Evolutionary conservation across 495 filamentous ascomycete species (phyloP).

Genomic region (Evernia prunastri): DNA sequence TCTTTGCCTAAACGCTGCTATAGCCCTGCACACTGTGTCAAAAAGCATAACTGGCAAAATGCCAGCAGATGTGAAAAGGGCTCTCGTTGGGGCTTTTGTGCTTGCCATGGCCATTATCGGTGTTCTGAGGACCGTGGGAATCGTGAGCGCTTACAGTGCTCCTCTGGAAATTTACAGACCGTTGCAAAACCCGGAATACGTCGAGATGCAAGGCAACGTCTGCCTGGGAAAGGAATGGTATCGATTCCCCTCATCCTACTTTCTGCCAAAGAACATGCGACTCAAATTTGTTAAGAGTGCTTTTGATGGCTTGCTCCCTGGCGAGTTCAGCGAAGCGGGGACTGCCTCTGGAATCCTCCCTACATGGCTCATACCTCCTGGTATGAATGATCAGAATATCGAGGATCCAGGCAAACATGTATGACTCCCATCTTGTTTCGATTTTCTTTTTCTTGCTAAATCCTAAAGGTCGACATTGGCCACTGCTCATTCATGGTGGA

Average conservation of each 20-base stretch:
- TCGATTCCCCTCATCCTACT: constrained; percentile 89
- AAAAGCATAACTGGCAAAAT: constrained; percentile 59
- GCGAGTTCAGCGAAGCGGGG: constrained; percentile 72
- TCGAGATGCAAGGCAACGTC: constrained; percentile 56
- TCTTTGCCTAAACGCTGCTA: constrained; percentile 84
- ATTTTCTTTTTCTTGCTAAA: constrained; percentile 19
- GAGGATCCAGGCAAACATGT: constrained; percentile 88
- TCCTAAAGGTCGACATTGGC: constrained; percentile 54
- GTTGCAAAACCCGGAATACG: constrained; percentile 43
- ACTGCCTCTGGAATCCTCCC: constrained; percentile 56
- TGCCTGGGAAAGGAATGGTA: constrained; percentile 99
- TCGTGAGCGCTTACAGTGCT: constrained; percentile 77
- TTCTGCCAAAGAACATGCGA: constrained; percentile 69
- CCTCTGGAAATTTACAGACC: constrained; percentile 70
- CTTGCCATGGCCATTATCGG: constrained; percentile 55
- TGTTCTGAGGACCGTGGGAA: constrained; percentile 68
- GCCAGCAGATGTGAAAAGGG: constrained; percentile 61
- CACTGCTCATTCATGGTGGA: constrained; percentile 83
- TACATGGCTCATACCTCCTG: constrained; percentile 69
- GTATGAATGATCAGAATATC: constrained; percentile 89
- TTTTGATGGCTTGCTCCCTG: constrained; percentile 84
- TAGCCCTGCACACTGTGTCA: constrained; percentile 69
- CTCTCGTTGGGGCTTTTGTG: constrained; percentile 50
- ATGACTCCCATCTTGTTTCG: constrained; percentile 27
- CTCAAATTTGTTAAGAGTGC: constrained; percentile 86